Percentiles rank a stretch among this genome's conserved stretches.
phyloP scores from a whole-genome alignment of 306 rosid genomes.

The Quercus engelmannii region DNA sequence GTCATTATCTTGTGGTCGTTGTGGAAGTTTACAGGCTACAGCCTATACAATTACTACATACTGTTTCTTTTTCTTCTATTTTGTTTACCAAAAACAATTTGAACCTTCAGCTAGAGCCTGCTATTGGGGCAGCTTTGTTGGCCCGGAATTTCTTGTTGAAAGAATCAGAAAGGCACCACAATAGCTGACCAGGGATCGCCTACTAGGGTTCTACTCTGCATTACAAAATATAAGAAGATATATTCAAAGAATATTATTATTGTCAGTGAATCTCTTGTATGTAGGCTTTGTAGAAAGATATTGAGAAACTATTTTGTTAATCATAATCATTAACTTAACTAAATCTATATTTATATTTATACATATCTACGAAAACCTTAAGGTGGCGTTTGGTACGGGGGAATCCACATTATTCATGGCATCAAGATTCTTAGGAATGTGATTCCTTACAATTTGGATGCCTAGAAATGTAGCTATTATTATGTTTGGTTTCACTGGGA shows the following conservation, averaged over 20 bases:
- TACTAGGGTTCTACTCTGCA: neutral
- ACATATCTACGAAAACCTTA: too few relatives aligned
- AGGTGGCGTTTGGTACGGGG: too few relatives aligned
- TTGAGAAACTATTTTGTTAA: too few relatives aligned
- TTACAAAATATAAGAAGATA: neutral
- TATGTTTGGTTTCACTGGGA: too few relatives aligned
- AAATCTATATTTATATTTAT: too few relatives aligned
- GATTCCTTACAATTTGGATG: too few relatives aligned
- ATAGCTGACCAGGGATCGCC: slow-evolving; percentile 22
- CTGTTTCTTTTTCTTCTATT: neutral
- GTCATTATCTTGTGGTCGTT: neutral
- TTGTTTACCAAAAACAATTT: neutral
- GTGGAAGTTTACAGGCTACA: neutral
- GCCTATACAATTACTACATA: neutral
- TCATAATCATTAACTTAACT: too few relatives aligned
- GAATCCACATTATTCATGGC: too few relatives aligned
- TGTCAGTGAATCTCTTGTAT: neutral
- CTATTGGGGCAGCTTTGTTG: slow-evolving; percentile 87
- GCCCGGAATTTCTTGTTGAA: slow-evolving; percentile 79
- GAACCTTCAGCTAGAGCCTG: slow-evolving; percentile 73
- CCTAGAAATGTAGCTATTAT: too few relatives aligned
- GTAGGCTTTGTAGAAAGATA: too few relatives aligned
- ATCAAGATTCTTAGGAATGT: too few relatives aligned
- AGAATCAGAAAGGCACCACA: slow-evolving; percentile 39
- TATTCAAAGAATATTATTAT: neutral